phyloP scores from a whole-genome alignment of 2,329 filamentous ascomycete genomes.

The Xylaria sp. region DNA sequence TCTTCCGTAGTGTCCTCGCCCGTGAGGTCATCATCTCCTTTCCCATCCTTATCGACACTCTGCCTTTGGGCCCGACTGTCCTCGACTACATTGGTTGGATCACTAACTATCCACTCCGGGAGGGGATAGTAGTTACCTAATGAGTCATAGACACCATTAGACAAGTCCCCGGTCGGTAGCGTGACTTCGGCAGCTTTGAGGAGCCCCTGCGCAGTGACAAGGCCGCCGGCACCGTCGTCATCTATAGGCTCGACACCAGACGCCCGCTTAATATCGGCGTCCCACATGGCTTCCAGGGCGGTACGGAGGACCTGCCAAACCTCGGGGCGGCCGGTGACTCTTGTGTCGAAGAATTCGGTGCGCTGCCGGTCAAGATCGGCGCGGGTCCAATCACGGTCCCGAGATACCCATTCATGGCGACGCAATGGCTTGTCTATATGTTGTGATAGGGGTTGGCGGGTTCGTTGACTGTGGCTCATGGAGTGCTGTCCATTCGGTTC shows the following conservation, averaged over 20 bases:
- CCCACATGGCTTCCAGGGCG: slow-evolving; percentile 75
- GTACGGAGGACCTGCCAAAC: slow-evolving; percentile 82
- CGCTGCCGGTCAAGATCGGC: slow-evolving; percentile 76
- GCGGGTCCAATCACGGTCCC: slow-evolving; percentile 75
- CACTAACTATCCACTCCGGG: slow-evolving; percentile 74
- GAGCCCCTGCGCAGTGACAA: slow-evolving; percentile 81
- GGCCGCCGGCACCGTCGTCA: slow-evolving; percentile 51
- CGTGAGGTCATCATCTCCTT: slow-evolving; percentile 46
- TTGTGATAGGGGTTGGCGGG: slow-evolving; percentile 63
- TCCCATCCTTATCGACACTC: slow-evolving; percentile 40
- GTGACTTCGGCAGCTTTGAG: slow-evolving; percentile 82
- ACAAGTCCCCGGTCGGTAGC: slow-evolving; percentile 77
- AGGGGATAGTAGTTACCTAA: slow-evolving; percentile 76
- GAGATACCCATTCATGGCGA: slow-evolving; percentile 73
- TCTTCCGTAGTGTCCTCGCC: slow-evolving; percentile 47
- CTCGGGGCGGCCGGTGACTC: slow-evolving; percentile 80
- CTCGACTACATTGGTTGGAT: slow-evolving; percentile 68
- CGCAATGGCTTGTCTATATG: slow-evolving; percentile 78
- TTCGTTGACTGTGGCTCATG: slow-evolving; percentile 43
- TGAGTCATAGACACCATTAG: slow-evolving; percentile 77
- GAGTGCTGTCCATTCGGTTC: slow-evolving; percentile 40
- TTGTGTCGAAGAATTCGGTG: slow-evolving; percentile 88
- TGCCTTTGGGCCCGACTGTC: slow-evolving; percentile 41
- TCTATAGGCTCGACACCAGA: slow-evolving; percentile 42
- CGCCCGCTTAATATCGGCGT: slow-evolving; percentile 54